phyloP scores from a whole-genome alignment of 495 filamentous ascomycete species.

The Hypoxylon trugodes region DNA sequence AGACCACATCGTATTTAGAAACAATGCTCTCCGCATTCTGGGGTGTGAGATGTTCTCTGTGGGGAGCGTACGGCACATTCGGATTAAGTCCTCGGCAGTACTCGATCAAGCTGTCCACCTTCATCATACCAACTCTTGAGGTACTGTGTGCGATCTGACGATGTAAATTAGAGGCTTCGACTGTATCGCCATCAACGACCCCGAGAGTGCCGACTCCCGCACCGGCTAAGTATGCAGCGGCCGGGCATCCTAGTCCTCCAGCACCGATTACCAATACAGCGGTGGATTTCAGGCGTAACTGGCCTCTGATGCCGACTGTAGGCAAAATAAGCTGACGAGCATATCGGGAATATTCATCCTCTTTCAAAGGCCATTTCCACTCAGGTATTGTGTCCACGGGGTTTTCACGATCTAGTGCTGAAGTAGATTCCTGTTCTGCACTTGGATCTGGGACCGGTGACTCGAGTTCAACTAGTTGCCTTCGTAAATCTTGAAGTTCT shows the following conservation, averaged over 20 bases:
- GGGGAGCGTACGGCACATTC: slow-evolving; percentile 65
- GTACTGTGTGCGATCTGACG: slow-evolving; percentile 86
- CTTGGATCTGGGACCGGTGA: slow-evolving; percentile 3
- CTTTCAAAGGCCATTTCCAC: slow-evolving; percentile 67
- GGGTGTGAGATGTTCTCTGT: slow-evolving; percentile 69
- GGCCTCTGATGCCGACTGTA: slow-evolving; percentile 81
- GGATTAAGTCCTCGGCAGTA: slow-evolving; percentile 76
- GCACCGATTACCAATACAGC: slow-evolving; percentile 87
- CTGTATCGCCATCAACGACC: slow-evolving; percentile 84
- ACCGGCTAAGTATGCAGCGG: slow-evolving; percentile 87
- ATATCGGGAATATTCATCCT: slow-evolving; percentile 83
- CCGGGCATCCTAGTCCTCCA: slow-evolving; percentile 91
- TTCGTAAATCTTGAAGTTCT: slow-evolving; percentile 45
- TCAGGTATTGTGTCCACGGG: slow-evolving; percentile 5
- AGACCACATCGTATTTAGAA: slow-evolving; percentile 76
- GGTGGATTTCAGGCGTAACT: slow-evolving; percentile 75
- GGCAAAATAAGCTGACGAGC: slow-evolving; percentile 92
- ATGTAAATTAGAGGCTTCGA: slow-evolving; percentile 92
- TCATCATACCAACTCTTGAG: slow-evolving; percentile 73
- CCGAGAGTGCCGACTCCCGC: slow-evolving; percentile 87
- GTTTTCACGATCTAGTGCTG: slow-evolving; percentile 1
- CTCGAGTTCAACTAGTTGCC: slow-evolving; percentile 48
- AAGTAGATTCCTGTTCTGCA: slow-evolving; percentile 1
- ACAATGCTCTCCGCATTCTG: slow-evolving; percentile 71
- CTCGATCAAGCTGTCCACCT: slow-evolving; percentile 80